phyloP scores from a whole-genome alignment of 192 early-diverging fungal species.

The Kickxella alabastrina region DNA sequence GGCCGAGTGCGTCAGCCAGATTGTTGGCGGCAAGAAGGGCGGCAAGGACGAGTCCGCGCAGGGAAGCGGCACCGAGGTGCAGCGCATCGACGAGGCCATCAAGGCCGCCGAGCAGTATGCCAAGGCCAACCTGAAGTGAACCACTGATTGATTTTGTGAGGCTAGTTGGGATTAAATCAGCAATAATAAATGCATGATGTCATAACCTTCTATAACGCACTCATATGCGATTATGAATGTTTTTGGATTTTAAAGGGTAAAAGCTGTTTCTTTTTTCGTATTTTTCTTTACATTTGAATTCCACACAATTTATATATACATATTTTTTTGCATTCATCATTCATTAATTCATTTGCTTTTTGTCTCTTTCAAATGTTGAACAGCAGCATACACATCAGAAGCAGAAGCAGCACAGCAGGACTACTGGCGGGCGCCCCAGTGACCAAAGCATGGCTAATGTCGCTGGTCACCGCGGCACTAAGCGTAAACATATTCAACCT shows the following conservation, averaged over 20 bases:
- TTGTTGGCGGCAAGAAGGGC: constrained; percentile 88
- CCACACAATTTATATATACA: background rate
- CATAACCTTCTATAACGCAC: no score
- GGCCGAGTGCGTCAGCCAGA: constrained; percentile 77
- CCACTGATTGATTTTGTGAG: no score
- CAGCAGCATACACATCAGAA: background rate
- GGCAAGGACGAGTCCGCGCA: constrained; percentile 94
- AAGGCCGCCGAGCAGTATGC: constrained; percentile 72
- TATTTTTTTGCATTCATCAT: background rate
- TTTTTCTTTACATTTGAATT: background rate
- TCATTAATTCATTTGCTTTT: no score
- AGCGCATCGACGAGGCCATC: constrained; percentile 69
- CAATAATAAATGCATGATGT: no score
- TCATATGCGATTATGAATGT: no score
- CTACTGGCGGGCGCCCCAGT: background rate
- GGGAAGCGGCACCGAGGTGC: constrained; percentile 72
- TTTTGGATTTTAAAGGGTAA: no score
- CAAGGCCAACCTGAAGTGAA: constrained; percentile 50
- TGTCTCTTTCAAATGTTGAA: no score
- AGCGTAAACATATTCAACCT: background rate
- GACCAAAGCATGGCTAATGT: background rate
- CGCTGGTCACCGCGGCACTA: background rate
- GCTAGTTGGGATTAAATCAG: no score
- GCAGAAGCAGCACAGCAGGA: background rate
- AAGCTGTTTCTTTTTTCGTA: constrained; percentile 5